Conservation (phyloP, 768 basidiomycete genomes). For the Panus rudis region DNA sequence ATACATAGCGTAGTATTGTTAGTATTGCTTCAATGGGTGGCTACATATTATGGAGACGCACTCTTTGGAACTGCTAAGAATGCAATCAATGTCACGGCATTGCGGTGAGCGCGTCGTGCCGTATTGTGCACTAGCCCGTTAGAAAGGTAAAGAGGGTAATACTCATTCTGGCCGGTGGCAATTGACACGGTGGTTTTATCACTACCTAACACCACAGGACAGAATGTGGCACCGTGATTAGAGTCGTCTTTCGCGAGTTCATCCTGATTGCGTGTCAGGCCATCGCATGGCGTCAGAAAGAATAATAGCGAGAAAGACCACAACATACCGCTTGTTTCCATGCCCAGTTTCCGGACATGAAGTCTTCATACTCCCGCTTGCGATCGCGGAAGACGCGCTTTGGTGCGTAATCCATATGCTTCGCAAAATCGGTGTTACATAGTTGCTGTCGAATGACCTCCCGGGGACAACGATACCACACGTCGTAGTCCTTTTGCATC, state of each 20-base stretch:
- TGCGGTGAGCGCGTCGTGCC: constrained; percentile 8
- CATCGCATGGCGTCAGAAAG: neutral
- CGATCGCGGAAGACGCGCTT: constrained; percentile 7
- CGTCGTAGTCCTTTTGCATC: constrained; percentile 15
- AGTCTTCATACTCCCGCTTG: constrained; percentile 3
- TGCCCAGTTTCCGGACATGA: constrained; percentile 11
- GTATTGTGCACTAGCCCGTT: constrained; percentile 7
- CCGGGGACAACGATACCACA: constrained; percentile 21
- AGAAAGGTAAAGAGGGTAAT: constrained; percentile 12
- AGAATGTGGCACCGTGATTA: constrained; percentile 4
- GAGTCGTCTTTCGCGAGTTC: constrained; percentile 2
- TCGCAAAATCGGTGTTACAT: constrained; percentile 15
- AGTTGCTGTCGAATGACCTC: constrained; percentile 14
- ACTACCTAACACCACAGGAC: constrained; percentile 10
- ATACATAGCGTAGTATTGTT: too few species aligned
- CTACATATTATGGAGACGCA: neutral
- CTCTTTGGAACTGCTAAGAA: constrained; percentile 10
- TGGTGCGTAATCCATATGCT: constrained; percentile 14
- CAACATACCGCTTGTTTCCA: constrained; percentile 12
- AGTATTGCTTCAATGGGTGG: too few species aligned
- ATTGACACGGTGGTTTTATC: constrained; percentile 16
- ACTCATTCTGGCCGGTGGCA: constrained; percentile 10
- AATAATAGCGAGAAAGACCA: neutral
- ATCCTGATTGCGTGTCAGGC: constrained; percentile 3
- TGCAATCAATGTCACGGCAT: constrained; percentile 6